These are phyloP conservation scores for Lasiodiplodia sp. DNA, from an alignment of 2,329 filamentous ascomycete genomes.

Conservation along the genomic window DNA sequence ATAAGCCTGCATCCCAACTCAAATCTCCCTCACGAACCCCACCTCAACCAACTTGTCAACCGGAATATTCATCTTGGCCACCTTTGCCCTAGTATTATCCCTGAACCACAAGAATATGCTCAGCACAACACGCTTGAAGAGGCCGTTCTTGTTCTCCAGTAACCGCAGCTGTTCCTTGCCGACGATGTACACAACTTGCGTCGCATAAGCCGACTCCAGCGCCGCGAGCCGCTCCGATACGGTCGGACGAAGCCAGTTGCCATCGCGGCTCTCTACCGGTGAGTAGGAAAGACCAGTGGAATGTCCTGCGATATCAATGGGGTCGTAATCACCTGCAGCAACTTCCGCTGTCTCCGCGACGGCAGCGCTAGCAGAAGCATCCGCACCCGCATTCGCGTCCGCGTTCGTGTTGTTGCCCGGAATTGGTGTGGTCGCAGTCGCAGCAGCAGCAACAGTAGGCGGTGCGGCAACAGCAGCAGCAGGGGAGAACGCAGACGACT, in stretches of 20 bases:
- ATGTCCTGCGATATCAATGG: neutral
- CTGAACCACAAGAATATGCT: constrained; percentile 68
- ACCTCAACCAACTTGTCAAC: constrained; percentile 71
- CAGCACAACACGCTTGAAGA: constrained; percentile 56
- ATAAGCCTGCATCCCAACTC: neutral
- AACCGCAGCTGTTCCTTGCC: constrained; percentile 68
- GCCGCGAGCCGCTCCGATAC: constrained; percentile 38
- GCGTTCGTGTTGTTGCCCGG: neutral
- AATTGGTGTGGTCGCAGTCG: neutral
- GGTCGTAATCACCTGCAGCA: neutral
- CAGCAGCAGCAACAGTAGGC: too few species aligned
- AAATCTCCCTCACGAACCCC: constrained; percentile 72
- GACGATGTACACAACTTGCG: constrained; percentile 59
- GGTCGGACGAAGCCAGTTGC: neutral
- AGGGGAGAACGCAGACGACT: too few species aligned
- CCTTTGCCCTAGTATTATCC: constrained; percentile 71
- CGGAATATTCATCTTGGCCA: constrained; percentile 67
- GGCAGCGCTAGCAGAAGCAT: neutral
- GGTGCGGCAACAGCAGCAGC: constrained; percentile 17
- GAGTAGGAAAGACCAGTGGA: too few species aligned
- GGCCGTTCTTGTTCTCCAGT: constrained; percentile 48
- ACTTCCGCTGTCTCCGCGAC: neutral
- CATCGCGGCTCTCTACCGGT: neutral
- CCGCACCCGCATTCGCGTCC: constrained; percentile 19
- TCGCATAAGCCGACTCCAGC: constrained; percentile 53